A percentile compares a stretch with the other conserved stretches of the same genome.
These are phyloP conservation scores for Triticum dicoccoides DNA, from an alignment of 176 grass and related monocot species.

Conservation along the genomic window DNA sequence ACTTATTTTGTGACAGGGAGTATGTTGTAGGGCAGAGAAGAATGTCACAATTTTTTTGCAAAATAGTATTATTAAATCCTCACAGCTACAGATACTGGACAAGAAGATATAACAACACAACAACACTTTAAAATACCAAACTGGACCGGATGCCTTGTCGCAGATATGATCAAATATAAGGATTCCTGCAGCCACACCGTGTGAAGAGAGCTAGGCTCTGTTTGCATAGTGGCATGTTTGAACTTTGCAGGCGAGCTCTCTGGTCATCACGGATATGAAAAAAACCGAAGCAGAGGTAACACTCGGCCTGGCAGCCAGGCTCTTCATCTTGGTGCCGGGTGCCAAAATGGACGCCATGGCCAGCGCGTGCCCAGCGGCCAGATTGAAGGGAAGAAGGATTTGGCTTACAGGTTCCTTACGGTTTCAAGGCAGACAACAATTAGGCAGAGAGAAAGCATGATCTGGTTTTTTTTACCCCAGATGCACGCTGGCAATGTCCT, in stretches of 20 bases:
- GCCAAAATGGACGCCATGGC: neutral
- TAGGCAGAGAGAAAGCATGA: neutral
- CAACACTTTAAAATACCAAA: neutral
- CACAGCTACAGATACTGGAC: neutral
- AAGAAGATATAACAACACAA: neutral
- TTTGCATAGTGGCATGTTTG: neutral
- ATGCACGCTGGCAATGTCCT: neutral
- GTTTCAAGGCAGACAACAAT: neutral
- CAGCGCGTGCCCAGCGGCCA: neutral
- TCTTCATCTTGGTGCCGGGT: neutral
- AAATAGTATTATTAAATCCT: neutral
- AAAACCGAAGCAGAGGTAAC: neutral
- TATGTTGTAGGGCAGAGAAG: neutral
- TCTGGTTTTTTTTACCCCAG: neutral
- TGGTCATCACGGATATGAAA: neutral
- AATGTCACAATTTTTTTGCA: neutral
- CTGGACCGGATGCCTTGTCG: neutral
- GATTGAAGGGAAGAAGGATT: neutral
- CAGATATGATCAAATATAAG: neutral
- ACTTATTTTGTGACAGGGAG: too few relatives aligned
- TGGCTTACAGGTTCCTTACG: neutral
- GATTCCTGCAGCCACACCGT: neutral
- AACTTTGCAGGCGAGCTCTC: neutral
- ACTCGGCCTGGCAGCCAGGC: neutral
- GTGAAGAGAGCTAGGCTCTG: neutral